A percentile compares a stretch with the other conserved stretches of the same genome.
These are phyloP conservation scores for Colletotrichum sp. DNA, from an alignment of 2,329 filamentous ascomycete species.

Conservation along the genomic window DNA sequence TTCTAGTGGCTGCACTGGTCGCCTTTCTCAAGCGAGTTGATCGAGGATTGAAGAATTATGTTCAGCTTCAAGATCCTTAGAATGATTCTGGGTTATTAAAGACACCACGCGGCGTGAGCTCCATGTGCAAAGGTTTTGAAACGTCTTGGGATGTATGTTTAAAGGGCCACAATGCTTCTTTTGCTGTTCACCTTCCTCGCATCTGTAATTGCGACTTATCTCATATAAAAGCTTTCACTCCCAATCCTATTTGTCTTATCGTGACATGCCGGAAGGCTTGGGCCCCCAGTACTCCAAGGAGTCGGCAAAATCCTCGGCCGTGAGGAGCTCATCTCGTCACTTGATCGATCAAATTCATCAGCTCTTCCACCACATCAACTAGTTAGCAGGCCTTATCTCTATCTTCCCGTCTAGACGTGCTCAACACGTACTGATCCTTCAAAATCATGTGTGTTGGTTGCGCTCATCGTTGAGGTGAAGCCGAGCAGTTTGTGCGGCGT, in stretches of 20 bases:
- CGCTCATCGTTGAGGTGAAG: not conserved
- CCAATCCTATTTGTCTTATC: not conserved
- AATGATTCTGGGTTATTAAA: not conserved
- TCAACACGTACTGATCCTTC: not conserved
- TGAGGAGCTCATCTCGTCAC: not conserved
- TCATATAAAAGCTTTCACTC: accelerated
- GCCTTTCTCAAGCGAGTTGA: not conserved
- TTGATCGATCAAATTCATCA: not conserved
- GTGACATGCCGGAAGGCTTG: not conserved
- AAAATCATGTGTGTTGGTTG: not conserved
- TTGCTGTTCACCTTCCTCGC: not conserved
- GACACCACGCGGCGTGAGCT: accelerated
- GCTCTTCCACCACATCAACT: not conserved
- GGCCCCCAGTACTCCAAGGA: not conserved
- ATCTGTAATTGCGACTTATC: accelerated
- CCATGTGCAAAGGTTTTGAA: not conserved
- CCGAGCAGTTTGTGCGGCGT: not conserved
- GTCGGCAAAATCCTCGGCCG: not conserved
- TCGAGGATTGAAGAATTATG: not conserved
- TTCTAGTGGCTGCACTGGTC: accelerated
- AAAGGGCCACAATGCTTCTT: accelerated
- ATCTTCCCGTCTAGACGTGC: not conserved
- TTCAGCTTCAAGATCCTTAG: not conserved
- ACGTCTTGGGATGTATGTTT: accelerated
- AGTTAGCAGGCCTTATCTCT: not conserved